Conservation (phyloP, 2,329 filamentous ascomycete genomes). For the Tolypocladium tropicale region DNA sequence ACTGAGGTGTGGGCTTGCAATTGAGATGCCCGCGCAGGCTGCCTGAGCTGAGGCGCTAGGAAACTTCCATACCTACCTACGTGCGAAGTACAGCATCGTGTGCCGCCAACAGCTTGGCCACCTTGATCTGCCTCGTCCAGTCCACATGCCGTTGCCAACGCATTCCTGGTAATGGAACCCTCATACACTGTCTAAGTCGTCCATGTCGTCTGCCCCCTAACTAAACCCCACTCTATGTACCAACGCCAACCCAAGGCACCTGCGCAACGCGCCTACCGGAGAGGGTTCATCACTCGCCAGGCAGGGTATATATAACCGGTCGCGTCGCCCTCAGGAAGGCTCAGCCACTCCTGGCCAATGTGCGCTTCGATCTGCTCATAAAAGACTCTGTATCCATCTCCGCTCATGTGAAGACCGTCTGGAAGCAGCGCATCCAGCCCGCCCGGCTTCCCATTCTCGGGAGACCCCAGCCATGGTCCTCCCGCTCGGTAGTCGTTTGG, state of each 20-base stretch:
- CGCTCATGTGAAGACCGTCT: constrained; percentile 48
- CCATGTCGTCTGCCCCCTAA: not conserved
- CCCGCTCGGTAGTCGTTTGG: constrained; percentile 44
- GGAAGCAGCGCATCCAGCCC: constrained; percentile 41
- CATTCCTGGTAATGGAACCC: no score
- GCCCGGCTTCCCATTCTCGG: constrained; percentile 37
- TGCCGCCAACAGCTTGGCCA: no score
- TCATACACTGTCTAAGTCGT: no score
- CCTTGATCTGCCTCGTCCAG: not conserved
- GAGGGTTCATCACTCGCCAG: constrained; percentile 26
- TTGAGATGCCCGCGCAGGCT: no score
- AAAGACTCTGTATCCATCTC: constrained; percentile 42
- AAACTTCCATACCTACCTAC: no score
- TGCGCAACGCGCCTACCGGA: not conserved
- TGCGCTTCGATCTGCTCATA: constrained; percentile 37
- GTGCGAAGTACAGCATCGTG: no score
- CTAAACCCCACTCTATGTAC: not conserved
- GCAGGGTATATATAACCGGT: constrained; percentile 35
- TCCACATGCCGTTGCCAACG: not conserved
- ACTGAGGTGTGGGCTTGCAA: no score
- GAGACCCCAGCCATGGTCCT: constrained; percentile 38
- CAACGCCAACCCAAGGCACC: not conserved
- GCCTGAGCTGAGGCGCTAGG: no score
- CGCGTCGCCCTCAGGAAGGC: constrained; percentile 22
- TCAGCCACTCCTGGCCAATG: constrained; percentile 33